Evolutionary conservation across 1,284 basidiomycete species (phyloP).

Genomic region (Boletellus deceptivus): DNA sequence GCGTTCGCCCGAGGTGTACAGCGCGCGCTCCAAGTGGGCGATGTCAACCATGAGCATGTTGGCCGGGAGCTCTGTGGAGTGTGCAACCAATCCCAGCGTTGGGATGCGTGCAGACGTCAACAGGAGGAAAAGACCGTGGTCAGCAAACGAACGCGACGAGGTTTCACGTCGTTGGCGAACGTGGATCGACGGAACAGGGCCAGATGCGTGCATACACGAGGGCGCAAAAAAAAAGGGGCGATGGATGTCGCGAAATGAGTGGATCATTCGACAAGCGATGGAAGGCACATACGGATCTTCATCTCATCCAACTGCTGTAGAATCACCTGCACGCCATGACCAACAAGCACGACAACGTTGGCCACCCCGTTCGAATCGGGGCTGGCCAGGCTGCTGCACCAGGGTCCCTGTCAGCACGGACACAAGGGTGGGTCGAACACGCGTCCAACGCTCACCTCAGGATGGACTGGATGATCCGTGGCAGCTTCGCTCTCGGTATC

Average conservation of each 20-base stretch:
- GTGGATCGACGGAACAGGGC: no score
- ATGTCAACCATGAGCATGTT: constrained; percentile 75
- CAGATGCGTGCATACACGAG: no score
- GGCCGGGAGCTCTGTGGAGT: constrained; percentile 58
- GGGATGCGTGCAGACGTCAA: no score
- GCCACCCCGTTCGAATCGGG: constrained; percentile 74
- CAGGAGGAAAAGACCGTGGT: no score
- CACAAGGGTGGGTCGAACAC: background rate
- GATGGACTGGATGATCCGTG: constrained; percentile 71
- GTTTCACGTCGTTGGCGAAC: no score
- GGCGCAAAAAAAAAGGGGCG: background rate
- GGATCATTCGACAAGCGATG: background rate
- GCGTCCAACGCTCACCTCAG: constrained; percentile 51
- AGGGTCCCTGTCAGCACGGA: no score
- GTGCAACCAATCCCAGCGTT: no score
- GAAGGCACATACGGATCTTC: constrained; percentile 60
- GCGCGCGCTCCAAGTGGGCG: constrained; percentile 54
- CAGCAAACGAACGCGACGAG: no score
- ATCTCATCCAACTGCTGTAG: constrained; percentile 66
- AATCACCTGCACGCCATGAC: constrained; percentile 57
- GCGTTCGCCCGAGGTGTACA: constrained; percentile 58
- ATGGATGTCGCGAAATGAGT: background rate
- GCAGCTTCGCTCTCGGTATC: constrained; percentile 63
- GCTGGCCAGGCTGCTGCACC: constrained; percentile 62
- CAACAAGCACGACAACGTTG: constrained; percentile 77